Percentiles rank a stretch among this genome's conserved stretches.
phyloP scores from a whole-genome alignment of 192 early-diverging fungal genomes.

The Globomyces pollinis-pini region DNA sequence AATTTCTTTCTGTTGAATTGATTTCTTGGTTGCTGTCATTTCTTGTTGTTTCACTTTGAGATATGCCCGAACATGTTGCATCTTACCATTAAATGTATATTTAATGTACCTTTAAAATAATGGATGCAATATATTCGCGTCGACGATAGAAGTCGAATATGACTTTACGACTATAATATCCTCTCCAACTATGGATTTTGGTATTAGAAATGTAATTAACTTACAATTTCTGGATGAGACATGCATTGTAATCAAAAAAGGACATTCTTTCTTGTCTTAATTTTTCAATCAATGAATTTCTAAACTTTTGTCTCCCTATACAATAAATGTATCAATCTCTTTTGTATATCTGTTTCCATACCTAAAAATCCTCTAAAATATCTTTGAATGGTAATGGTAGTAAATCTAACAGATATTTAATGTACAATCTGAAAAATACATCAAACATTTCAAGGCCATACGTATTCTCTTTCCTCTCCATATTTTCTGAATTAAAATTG shows the following conservation, averaged over 20 bases:
- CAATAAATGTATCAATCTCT: no score
- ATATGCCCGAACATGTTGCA: slow-evolving; percentile 9
- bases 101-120: slow-evolving; percentile 5
- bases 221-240: slow-evolving; percentile 37
- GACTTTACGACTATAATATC: slow-evolving; percentile 28
- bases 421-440: neutral
- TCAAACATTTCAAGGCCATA: neutral
- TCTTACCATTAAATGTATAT: slow-evolving; percentile 7
- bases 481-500: slow-evolving; percentile 21
- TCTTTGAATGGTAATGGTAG: slow-evolving; percentile 25
- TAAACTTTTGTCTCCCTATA: no score
- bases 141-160: slow-evolving; percentile 34
- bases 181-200: slow-evolving; percentile 36
- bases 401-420: slow-evolving; percentile 13
- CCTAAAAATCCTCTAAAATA: slow-evolving; percentile 25
- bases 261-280: slow-evolving; percentile 9
- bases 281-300: no score
- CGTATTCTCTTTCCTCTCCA: slow-evolving; percentile 24
- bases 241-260: slow-evolving; percentile 20
- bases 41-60: slow-evolving; percentile 6
- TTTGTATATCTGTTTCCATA: slow-evolving; percentile 8
- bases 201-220: neutral
- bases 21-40: slow-evolving; percentile 1
- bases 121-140: slow-evolving; percentile 22
- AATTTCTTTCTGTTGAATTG: neutral